phyloP scores from a whole-genome alignment of 306 rosid species.

The Cucurbita maxima region DNA sequence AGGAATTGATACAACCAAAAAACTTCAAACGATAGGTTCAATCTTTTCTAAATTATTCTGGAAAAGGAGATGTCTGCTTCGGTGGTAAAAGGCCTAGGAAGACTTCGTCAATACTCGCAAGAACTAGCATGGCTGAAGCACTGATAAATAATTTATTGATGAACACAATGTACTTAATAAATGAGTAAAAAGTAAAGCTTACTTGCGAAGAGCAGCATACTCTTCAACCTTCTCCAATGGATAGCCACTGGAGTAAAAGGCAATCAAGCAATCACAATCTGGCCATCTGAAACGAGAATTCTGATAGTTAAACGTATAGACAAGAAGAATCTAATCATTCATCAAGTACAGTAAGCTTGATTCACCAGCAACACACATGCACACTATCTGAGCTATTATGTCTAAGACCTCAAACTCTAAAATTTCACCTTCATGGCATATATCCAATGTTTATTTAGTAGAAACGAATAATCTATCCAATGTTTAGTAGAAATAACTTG shows the following conservation, averaged over 20 bases:
- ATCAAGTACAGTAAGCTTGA: neutral
- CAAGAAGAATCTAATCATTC: neutral
- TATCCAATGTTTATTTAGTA: too few relatives aligned
- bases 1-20: neutral
- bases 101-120: neutral
- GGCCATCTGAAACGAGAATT: constrained; percentile 81
- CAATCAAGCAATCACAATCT: constrained; percentile 86
- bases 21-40: neutral
- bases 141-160: neutral
- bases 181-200: constrained; percentile 26
- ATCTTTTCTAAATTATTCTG: neutral
- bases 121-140: neutral
- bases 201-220: constrained; percentile 88
- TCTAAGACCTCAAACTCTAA: neutral
- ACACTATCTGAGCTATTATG: neutral
- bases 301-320: constrained; percentile 8
- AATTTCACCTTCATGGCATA: neutral
- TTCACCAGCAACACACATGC: neutral
- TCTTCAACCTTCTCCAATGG: constrained; percentile 88
- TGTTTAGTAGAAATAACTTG: neutral
- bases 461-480: neutral
- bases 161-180: neutral
- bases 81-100: neutral
- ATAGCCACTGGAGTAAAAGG: constrained; percentile 84
- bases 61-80: neutral